Conservation (phyloP, 2,329 filamentous ascomycete species). For the Magnaporthiopsis poae region DNA sequence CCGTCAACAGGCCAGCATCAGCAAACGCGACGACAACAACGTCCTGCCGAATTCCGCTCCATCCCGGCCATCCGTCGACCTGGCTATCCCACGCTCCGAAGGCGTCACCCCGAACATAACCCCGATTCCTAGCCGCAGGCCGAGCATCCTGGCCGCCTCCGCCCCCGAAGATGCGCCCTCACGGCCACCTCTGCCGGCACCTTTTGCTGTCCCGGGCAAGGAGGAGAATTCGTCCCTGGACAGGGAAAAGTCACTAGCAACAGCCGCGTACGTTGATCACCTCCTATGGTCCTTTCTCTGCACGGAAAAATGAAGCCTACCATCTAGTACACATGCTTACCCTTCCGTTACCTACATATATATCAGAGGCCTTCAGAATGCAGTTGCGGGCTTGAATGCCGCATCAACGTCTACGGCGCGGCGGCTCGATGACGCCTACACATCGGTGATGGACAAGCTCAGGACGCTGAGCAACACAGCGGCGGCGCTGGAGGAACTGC, state of each 20-base stretch:
- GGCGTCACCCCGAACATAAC: slow-evolving; percentile 33
- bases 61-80: slow-evolving; percentile 33
- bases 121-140: slow-evolving; percentile 32
- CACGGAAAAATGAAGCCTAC: not conserved
- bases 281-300: not conserved
- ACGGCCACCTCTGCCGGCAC: slow-evolving; percentile 13
- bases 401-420: slow-evolving; percentile 54
- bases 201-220: slow-evolving; percentile 16
- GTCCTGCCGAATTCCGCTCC: slow-evolving; percentile 13
- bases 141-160: slow-evolving; percentile 28
- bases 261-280: slow-evolving; percentile 29
- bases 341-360: not conserved
- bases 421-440: slow-evolving; percentile 65
- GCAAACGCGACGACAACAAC: not conserved
- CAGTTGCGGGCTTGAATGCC: slow-evolving; percentile 43
- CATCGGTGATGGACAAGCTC: slow-evolving; percentile 60
- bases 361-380: slow-evolving; percentile 40
- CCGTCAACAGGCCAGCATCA: not conserved
- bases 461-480: slow-evolving; percentile 55
- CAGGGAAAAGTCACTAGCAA: slow-evolving; percentile 27
- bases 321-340: not conserved
- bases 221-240: slow-evolving; percentile 33
- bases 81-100: slow-evolving; percentile 31
- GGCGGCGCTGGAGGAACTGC: slow-evolving; percentile 55
- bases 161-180: slow-evolving; percentile 15